These are phyloP conservation scores for Sonneratia caseolaris DNA, from an alignment of 345 rosid species.

Conservation along the genomic window DNA sequence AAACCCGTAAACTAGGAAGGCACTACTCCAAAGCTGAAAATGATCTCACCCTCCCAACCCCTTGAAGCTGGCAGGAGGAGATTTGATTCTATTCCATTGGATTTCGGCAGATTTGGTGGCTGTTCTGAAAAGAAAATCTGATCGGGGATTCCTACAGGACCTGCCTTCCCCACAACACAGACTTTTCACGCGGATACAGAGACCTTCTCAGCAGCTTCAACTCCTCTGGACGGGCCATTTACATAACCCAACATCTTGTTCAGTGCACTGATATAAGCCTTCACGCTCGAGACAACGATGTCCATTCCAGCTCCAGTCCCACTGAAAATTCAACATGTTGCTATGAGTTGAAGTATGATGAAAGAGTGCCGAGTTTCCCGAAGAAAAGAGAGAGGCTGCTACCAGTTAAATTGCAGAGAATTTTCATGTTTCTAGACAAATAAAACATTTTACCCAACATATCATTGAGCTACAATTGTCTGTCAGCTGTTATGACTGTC, in stretches of 20 bases:
- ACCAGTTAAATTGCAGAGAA: not conserved
- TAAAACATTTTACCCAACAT: not conserved
- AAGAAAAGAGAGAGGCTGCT: not conserved
- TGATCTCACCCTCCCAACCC: too few species aligned
- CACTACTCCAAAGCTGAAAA: too few species aligned
- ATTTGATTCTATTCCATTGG: too few species aligned
- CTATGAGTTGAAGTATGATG: not conserved
- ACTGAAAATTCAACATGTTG: constrained; percentile 21
- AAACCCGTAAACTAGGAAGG: too few species aligned
- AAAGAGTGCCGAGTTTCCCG: not conserved
- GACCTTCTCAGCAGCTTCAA: not conserved
- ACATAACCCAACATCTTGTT: constrained; percentile 80
- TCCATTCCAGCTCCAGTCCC: constrained; percentile 90
- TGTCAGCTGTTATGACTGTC: not conserved
- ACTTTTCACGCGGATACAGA: not conserved
- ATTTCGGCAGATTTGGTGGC: too few species aligned
- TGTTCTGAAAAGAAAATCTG: too few species aligned
- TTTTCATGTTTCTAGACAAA: not conserved
- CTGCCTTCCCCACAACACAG: too few species aligned
- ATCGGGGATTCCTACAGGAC: too few species aligned
- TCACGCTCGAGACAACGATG: constrained; percentile 86
- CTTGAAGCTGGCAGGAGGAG: too few species aligned
- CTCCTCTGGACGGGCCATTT: constrained; percentile 9
- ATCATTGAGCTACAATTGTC: not conserved
- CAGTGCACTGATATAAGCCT: constrained; percentile 74